These are phyloP conservation scores for Podila epicladia DNA, from an alignment of 192 early-diverging fungal genomes.

Conservation along the genomic window DNA sequence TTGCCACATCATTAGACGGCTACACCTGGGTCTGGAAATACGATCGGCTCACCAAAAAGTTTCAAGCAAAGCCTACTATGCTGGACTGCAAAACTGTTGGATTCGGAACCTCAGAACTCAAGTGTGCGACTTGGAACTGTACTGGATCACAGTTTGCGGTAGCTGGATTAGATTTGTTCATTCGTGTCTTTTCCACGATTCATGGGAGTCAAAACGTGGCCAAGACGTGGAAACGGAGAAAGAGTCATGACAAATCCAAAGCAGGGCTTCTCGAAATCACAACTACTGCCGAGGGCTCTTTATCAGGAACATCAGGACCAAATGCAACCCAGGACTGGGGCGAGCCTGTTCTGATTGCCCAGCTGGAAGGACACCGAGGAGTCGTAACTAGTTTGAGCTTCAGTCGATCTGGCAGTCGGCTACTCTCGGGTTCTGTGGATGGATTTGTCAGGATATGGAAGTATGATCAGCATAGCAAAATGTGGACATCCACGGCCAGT, in stretches of 20 bases:
- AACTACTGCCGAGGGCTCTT: slow-evolving; percentile 5
- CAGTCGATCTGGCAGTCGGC: slow-evolving; percentile 70
- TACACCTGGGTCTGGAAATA: slow-evolving; percentile 78
- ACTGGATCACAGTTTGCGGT: slow-evolving; percentile 85
- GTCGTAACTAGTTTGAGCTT: slow-evolving; percentile 81
- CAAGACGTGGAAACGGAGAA: slow-evolving; percentile 30
- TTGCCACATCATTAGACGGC: slow-evolving; percentile 79
- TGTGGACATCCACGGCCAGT: slow-evolving; percentile 70
- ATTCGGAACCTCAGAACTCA: slow-evolving; percentile 35
- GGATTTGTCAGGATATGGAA: slow-evolving; percentile 83
- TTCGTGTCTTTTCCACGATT: slow-evolving; percentile 81
- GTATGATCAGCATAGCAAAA: slow-evolving; percentile 55
- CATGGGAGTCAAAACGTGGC: slow-evolving; percentile 48
- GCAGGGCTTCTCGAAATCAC: not conserved
- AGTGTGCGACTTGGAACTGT: slow-evolving; percentile 76
- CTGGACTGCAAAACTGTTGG: slow-evolving; percentile 57
- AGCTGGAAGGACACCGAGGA: slow-evolving; percentile 75
- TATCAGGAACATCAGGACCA: slow-evolving; percentile 1
- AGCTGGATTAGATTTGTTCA: slow-evolving; percentile 77
- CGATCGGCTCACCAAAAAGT: slow-evolving; percentile 65
- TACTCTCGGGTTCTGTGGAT: slow-evolving; percentile 81
- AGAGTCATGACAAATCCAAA: slow-evolving; percentile 21
- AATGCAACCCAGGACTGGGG: slow-evolving; percentile 32
- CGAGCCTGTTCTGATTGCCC: slow-evolving; percentile 60
- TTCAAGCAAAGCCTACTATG: slow-evolving; percentile 62